Evolutionary conservation across 257 asterid species (phyloP), one percentile per base, ranked within the genome.

Genomic region (Solanum bulbocastanum): DNA sequence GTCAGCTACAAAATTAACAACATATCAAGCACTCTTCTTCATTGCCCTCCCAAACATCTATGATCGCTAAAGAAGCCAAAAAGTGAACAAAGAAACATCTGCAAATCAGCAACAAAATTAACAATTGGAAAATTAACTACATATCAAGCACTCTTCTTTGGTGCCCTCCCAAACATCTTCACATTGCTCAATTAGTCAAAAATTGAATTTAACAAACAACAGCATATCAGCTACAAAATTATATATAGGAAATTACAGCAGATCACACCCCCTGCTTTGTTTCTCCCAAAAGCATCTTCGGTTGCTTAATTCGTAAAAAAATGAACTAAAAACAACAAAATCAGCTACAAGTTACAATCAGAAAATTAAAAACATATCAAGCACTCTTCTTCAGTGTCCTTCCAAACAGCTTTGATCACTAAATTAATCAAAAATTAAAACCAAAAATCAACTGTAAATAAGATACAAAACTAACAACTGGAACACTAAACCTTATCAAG

Each of bases 151-250:
- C 88, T 87, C 66, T 87, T 76, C 86, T 87, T 87, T 49, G 86
- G 86, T 30, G 86, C 65, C 88, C 86, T 87, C 66, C 3, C 35
- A 44, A 87, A 35, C 89, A 94, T 93, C 94, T 85, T 49, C 66
- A n/a, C 30, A 71, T 69, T 40, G 27, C 60, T 37, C 62, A n/a
- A 40, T 18, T 8, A 60, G 37, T 68, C 40, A 60, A 79, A 86
- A 60, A 32, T 35, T 44, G 36, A 88, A 66, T 83, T 60, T 83
- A 73, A 65, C 27, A 40, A 37, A 32, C 79, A 72, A 39, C 46
- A 4, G n/a, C 27, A 15, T 23, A 71, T 15, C 12, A 71, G 78
- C 78, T 71, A 71, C 7, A 71, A 71, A 71, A 71, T 15, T 15
- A 32, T 1, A 22, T 15, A 71, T 32, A 35, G n/a, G 78, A 71